Evolutionary conservation across 78 protist species (phyloP).

Genomic region (Protostelium mycophagum): DNA sequence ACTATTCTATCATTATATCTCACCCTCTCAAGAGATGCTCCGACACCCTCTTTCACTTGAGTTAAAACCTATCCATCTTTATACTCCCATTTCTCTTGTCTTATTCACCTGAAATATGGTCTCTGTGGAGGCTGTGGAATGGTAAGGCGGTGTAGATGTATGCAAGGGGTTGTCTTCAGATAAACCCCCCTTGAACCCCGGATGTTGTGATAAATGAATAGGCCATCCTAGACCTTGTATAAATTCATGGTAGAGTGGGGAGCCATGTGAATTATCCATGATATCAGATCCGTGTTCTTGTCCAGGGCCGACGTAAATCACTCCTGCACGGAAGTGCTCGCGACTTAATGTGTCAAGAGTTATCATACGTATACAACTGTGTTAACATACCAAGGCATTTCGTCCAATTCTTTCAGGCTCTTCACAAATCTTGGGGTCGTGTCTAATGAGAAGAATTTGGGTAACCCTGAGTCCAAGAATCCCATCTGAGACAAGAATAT

Average conservation of each 20-base stretch:
- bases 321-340: constrained; percentile 82
- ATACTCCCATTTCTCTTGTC: too few species aligned
- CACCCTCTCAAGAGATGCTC: background rate
- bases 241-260: constrained; percentile 69
- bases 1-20: background rate
- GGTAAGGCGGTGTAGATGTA: constrained; percentile 60
- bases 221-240: constrained; percentile 79
- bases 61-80: too few species aligned
- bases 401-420: background rate
- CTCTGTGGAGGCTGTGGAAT: constrained; percentile 69
- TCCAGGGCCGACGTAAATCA: constrained; percentile 83
- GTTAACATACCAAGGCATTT: background rate
- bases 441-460: background rate
- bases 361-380: too few species aligned
- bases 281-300: constrained; percentile 79
- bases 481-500: background rate
- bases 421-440: background rate
- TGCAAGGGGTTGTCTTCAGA: constrained; percentile 41
- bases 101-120: constrained; percentile 84
- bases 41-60: background rate
- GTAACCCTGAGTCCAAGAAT: background rate
- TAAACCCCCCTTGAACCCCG: constrained; percentile 71
- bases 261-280: constrained; percentile 47
- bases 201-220: constrained; percentile 44
- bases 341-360: constrained; percentile 17